Evolutionary conservation across 805 yeast genomes (phyloP).

Genomic region (Yarrowia hollandica): DNA sequence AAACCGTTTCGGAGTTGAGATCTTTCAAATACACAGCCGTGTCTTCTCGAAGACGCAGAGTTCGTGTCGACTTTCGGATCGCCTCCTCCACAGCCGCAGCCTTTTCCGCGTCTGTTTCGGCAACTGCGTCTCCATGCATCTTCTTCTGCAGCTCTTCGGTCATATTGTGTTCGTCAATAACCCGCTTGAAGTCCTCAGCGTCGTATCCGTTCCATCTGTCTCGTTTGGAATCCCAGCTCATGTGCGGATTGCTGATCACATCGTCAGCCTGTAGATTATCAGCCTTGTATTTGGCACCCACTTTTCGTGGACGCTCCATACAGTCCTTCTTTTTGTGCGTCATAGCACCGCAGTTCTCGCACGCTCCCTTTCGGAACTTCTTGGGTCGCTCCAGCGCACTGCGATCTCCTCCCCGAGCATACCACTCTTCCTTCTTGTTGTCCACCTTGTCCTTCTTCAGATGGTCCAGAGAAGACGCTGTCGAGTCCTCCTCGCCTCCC

Average conservation of each 20-base stretch:
- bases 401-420: constrained; percentile 39
- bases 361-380: constrained; percentile 45
- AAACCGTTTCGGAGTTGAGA: constrained; percentile 52
- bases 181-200: constrained; percentile 57
- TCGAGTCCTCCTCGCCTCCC: constrained; percentile 31
- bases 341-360: constrained; percentile 60
- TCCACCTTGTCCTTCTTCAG: constrained; percentile 35
- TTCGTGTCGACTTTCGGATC: constrained; percentile 42
- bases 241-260: constrained; percentile 35
- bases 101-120: constrained; percentile 29
- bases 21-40: constrained; percentile 68
- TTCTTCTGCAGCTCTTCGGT: constrained; percentile 31
- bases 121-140: constrained; percentile 25
- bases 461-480: constrained; percentile 36
- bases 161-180: constrained; percentile 42
- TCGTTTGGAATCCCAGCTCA: constrained; percentile 66
- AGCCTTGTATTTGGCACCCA: constrained; percentile 43
- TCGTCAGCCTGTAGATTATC: constrained; percentile 39
- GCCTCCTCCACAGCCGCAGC: constrained; percentile 30
- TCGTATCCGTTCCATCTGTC: constrained; percentile 85
- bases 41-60: constrained; percentile 69
- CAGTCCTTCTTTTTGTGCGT: constrained; percentile 57
- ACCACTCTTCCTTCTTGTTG: constrained; percentile 36
- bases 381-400: constrained; percentile 32
- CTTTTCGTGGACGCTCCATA: constrained; percentile 55